These are phyloP conservation scores for Macadamia integrifolia DNA, from an alignment of 164 flowering plant genomes.

Conservation along the genomic window DNA sequence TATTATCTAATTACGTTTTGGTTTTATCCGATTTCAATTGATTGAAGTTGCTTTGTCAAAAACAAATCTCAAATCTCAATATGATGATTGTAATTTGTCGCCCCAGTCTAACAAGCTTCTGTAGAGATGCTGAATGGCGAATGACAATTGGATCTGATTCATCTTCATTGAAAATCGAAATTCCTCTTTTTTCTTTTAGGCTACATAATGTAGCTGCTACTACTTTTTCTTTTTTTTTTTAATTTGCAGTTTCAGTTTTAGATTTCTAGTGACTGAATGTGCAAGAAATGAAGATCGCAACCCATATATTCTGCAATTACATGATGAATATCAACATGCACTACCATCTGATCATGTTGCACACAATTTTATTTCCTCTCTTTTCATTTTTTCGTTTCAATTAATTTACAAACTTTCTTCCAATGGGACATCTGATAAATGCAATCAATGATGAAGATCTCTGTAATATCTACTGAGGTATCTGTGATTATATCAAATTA, in stretches of 20 bases:
- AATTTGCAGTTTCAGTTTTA: background rate
- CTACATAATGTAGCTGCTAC: background rate
- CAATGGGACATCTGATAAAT: background rate
- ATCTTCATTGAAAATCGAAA: background rate
- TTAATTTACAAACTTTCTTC: background rate
- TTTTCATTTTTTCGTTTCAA: background rate
- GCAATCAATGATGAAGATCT: conserved; percentile 28
- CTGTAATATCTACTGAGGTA: conserved; percentile 6
- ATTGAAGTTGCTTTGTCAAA: too few relatives aligned
- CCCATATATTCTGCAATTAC: conserved; percentile 21
- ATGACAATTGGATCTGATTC: conserved; percentile 13
- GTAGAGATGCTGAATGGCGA: conserved; percentile 14
- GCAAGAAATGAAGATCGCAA: conserved; percentile 19
- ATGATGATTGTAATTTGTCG: conserved; percentile 19
- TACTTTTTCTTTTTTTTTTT: background rate
- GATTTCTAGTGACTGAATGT: background rate
- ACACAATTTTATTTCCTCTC: background rate
- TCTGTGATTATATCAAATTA: conserved; percentile 18
- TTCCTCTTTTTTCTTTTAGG: background rate
- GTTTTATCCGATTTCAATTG: too few relatives aligned
- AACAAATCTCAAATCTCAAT: background rate
- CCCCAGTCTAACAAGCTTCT: conserved; percentile 22
- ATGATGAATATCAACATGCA: conserved; percentile 31
- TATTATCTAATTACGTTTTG: too few relatives aligned
- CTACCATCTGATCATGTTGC: conserved; percentile 35